These are phyloP conservation scores for Saccharomyces paradoxus DNA, from an alignment of 805 yeast genomes.

Conservation along the genomic window DNA sequence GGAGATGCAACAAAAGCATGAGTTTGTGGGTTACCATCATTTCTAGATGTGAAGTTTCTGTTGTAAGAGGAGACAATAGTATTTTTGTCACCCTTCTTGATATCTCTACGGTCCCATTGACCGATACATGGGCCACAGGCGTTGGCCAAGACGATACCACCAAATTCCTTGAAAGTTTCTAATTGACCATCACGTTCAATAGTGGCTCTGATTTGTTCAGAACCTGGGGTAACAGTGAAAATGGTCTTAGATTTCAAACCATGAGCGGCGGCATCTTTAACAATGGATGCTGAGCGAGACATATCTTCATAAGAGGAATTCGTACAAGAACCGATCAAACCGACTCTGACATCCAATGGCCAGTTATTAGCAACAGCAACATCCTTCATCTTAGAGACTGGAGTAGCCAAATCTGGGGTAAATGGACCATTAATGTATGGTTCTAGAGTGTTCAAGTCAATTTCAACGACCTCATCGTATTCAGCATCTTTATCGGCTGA, in stretches of 20 bases:
- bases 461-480: constrained; percentile 88
- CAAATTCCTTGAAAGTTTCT: constrained; percentile 70
- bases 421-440: constrained; percentile 97
- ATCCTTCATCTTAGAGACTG: constrained; percentile 57
- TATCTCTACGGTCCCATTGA: constrained; percentile 94
- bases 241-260: constrained; percentile 88
- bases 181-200: constrained; percentile 90
- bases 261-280: constrained; percentile 74
- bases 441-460: constrained; percentile 77
- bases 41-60: constrained; percentile 97
- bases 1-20: constrained; percentile 97
- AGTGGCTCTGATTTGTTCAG: constrained; percentile 96
- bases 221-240: constrained; percentile 95
- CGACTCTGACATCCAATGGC: constrained; percentile 84
- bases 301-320: constrained; percentile 97
- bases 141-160: constrained; percentile 89
- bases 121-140: constrained; percentile 99
- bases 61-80: constrained; percentile 95
- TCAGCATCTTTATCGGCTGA: constrained; percentile 81
- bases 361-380: constrained; percentile 72
- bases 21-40: constrained; percentile 95
- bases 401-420: constrained; percentile 96
- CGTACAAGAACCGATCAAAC: constrained; percentile 96
- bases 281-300: constrained; percentile 90
- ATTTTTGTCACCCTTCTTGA: constrained; percentile 88